Conservation (phyloP, 192 early-diverging fungal species). For the Coemansia nantahalensis region DNA sequence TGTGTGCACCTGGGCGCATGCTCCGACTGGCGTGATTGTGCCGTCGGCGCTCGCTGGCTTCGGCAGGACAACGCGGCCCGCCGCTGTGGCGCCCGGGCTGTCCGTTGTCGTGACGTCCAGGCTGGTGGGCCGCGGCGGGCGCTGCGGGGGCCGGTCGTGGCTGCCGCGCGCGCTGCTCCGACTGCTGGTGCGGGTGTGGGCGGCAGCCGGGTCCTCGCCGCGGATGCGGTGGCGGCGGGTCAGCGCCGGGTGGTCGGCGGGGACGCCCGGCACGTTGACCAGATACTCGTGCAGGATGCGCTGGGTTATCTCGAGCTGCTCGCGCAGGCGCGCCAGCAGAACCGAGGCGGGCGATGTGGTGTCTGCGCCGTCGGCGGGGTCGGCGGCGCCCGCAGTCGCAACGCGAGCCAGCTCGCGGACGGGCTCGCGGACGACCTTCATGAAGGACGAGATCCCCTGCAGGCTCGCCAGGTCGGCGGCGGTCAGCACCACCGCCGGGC, state of each 20-base stretch:
- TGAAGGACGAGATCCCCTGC: conserved; percentile 31
- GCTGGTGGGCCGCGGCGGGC: conserved; percentile 23
- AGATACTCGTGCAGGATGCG: conserved; percentile 26
- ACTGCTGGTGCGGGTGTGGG: conserved; percentile 2
- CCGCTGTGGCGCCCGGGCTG: neutral
- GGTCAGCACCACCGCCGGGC: conserved; percentile 14
- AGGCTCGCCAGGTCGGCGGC: conserved; percentile 24
- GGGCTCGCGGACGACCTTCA: conserved; percentile 40
- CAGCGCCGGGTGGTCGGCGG: conserved; percentile 16
- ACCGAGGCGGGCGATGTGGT: neutral
- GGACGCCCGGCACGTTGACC: conserved; percentile 18
- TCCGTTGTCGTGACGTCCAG: conserved; percentile 1
- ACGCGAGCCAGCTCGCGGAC: conserved; percentile 40
- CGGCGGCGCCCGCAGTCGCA: conserved; percentile 4
- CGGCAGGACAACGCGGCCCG: neutral
- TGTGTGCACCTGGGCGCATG: neutral
- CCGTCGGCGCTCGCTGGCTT: too few species aligned
- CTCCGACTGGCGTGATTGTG: too few species aligned
- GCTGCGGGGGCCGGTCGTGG: conserved; percentile 24
- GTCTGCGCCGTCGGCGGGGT: neutral
- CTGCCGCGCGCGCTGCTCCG: conserved; percentile 36
- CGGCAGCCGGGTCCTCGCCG: neutral
- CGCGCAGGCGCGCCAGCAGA: conserved; percentile 17
- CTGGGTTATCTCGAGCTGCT: conserved; percentile 38
- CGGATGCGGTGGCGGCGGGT: neutral